Conservation (phyloP, 176 grass and related monocot genomes). For the Aegilops longissima region DNA sequence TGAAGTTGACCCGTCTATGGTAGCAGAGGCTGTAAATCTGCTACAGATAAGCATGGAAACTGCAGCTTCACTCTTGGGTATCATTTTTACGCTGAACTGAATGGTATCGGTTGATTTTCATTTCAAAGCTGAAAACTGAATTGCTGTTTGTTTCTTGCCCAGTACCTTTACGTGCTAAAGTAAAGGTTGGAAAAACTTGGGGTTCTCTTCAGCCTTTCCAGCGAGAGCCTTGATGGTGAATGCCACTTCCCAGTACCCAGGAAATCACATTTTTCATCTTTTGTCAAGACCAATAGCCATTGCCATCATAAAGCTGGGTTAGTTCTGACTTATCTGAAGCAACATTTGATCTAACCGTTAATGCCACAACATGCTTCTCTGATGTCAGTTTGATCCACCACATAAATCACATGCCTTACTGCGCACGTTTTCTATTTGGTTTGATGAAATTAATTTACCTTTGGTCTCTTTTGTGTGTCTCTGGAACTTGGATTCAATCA, state of each 20-base stretch:
- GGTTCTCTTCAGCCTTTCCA: slow-evolving; percentile 81
- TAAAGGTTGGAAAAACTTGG: slow-evolving; percentile 89
- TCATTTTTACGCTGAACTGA: slow-evolving; percentile 14
- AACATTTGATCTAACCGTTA: not conserved
- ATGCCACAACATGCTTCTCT: not conserved
- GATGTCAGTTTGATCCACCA: not conserved
- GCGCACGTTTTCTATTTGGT: not conserved
- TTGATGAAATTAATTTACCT: slow-evolving; percentile 1
- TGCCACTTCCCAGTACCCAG: not conserved
- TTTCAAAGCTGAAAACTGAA: slow-evolving; percentile 12
- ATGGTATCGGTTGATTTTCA: not conserved
- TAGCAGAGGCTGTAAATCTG: slow-evolving; percentile 63
- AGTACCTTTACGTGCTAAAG: slow-evolving; percentile 88
- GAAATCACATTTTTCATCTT: slow-evolving; percentile 5
- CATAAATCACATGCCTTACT: not conserved
- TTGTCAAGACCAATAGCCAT: not conserved
- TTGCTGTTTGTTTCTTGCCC: slow-evolving; percentile 37
- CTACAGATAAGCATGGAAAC: slow-evolving; percentile 79
- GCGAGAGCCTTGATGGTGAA: slow-evolving; percentile 37
- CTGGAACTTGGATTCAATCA: slow-evolving; percentile 13
- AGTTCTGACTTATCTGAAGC: not conserved
- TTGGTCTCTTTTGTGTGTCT: not conserved
- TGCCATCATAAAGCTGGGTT: not conserved
- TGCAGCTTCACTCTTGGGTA: slow-evolving; percentile 82
- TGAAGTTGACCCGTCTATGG: slow-evolving; percentile 60